Evolutionary conservation across 305 asterid species (phyloP).

Genomic region (Fraxinus greggii): DNA sequence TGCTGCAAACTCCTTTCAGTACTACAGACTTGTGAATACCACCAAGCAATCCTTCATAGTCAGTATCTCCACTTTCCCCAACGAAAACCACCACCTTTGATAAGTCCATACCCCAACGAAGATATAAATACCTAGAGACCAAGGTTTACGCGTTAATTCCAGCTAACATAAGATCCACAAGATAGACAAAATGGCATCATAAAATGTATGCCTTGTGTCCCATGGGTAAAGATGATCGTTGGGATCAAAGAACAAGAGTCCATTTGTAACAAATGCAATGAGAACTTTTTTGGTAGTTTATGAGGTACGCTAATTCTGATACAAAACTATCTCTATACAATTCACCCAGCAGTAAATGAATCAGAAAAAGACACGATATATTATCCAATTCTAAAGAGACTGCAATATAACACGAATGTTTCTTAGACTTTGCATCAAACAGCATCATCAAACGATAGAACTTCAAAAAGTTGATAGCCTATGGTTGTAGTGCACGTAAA

Average conservation of each 20-base stretch:
- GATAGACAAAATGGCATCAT: not conserved
- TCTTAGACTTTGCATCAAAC: not conserved
- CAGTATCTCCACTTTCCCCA: constrained; percentile 98
- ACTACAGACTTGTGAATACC: constrained; percentile 86
- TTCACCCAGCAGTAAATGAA: not conserved
- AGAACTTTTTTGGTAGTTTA: not conserved
- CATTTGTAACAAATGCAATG: not conserved
- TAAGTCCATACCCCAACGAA: constrained; percentile 96
- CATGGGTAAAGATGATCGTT: not conserved
- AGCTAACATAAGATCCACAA: not conserved
- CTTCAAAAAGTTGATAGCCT: not conserved
- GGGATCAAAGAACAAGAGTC: not conserved
- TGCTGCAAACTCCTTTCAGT: constrained; percentile 66
- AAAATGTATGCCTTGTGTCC: not conserved
- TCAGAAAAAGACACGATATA: not conserved
- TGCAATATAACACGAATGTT: not conserved
- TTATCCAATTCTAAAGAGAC: not conserved
- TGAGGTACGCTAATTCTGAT: not conserved
- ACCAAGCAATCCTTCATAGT: constrained; percentile 91
- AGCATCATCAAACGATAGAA: not conserved
- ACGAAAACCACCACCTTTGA: constrained; percentile 83
- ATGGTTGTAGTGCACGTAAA: not conserved
- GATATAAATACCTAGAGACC: constrained; percentile 70
- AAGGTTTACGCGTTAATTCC: constrained; percentile 12
- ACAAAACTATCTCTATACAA: not conserved